phyloP scores from a whole-genome alignment of 768 basidiomycete genomes.

The Lyophyllum semitale region DNA sequence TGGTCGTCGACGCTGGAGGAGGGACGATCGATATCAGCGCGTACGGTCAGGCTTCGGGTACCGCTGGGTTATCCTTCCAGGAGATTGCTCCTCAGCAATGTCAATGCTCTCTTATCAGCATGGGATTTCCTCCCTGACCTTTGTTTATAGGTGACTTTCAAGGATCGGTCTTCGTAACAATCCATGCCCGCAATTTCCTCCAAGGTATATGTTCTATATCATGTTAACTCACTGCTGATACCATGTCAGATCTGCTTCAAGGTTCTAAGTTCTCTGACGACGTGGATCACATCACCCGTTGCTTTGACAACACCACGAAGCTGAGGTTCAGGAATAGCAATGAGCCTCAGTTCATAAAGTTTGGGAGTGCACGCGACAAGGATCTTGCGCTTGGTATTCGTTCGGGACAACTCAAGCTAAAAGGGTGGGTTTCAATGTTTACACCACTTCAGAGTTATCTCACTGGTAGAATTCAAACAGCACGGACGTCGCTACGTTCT shows the following conservation, averaged over 20 bases:
- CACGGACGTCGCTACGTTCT: conserved; percentile 14
- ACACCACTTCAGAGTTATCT: neutral
- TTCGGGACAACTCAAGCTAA: conserved; percentile 45
- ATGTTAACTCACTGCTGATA: neutral
- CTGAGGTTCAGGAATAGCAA: conserved; percentile 38
- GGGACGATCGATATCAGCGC: too few relatives aligned
- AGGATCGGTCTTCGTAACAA: conserved; percentile 48
- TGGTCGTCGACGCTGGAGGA: too few relatives aligned
- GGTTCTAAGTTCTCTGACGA: conserved; percentile 42
- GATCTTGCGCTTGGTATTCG: conserved; percentile 41
- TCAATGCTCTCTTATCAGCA: neutral
- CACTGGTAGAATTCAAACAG: neutral
- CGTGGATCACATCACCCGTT: conserved; percentile 38
- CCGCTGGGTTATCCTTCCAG: too few relatives aligned
- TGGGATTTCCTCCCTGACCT: neutral
- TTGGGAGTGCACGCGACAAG: conserved; percentile 44
- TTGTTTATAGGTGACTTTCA: conserved; percentile 32
- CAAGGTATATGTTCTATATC: conserved; percentile 35
- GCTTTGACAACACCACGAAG: conserved; percentile 53
- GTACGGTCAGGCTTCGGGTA: too few relatives aligned
- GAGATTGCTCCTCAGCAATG: conserved; percentile 21
- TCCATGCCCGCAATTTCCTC: conserved; percentile 33
- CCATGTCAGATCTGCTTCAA: conserved; percentile 35
- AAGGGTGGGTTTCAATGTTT: conserved; percentile 29
- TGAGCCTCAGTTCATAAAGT: conserved; percentile 48